Evolutionary conservation across 2,329 filamentous ascomycete species (phyloP).

Genomic region (Calonectria henricotiae): DNA sequence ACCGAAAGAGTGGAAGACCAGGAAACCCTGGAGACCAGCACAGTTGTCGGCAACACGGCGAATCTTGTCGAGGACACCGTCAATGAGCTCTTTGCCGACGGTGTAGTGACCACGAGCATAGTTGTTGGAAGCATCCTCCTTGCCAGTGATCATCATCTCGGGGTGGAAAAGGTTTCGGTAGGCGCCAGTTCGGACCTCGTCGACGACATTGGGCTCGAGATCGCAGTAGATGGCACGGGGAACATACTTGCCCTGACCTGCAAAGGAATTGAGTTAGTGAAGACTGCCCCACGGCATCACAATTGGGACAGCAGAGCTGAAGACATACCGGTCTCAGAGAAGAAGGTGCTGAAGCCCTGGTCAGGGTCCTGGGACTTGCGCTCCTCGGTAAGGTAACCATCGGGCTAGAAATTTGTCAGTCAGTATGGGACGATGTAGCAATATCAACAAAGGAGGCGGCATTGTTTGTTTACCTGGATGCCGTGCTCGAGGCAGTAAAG

Average conservation of each 20-base stretch:
- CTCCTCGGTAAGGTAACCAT: slow-evolving; percentile 99
- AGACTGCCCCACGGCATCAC: slow-evolving; percentile 7
- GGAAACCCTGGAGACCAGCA: slow-evolving; percentile 97
- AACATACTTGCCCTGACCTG: slow-evolving; percentile 98
- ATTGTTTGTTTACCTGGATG: slow-evolving; percentile 83
- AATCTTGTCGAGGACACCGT: slow-evolving; percentile 97
- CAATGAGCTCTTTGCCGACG: slow-evolving; percentile 99
- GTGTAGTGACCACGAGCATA: slow-evolving; percentile 99
- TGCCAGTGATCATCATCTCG: slow-evolving; percentile 99
- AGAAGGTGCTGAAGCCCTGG: slow-evolving; percentile 99
- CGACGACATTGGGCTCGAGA: slow-evolving; percentile 99
- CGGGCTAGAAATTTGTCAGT: slow-evolving; percentile 75
- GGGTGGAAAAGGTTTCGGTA: slow-evolving; percentile 99
- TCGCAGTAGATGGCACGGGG: slow-evolving; percentile 99
- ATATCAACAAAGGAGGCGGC: slow-evolving; percentile 45
- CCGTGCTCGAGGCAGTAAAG: slow-evolving; percentile 99
- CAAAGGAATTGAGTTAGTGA: slow-evolving; percentile 45
- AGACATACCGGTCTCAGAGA: slow-evolving; percentile 94
- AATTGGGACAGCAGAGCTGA: slow-evolving; percentile 6
- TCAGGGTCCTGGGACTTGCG: slow-evolving; percentile 94
- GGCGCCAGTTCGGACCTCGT: slow-evolving; percentile 97
- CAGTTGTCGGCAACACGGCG: slow-evolving; percentile 98
- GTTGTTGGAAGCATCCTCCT: slow-evolving; percentile 99
- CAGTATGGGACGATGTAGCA: slow-evolving; percentile 38
- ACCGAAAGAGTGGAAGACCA: slow-evolving; percentile 99